Conservation (phyloP, 2,329 filamentous ascomycete species). For the Pseudogymnoascus sp. region DNA sequence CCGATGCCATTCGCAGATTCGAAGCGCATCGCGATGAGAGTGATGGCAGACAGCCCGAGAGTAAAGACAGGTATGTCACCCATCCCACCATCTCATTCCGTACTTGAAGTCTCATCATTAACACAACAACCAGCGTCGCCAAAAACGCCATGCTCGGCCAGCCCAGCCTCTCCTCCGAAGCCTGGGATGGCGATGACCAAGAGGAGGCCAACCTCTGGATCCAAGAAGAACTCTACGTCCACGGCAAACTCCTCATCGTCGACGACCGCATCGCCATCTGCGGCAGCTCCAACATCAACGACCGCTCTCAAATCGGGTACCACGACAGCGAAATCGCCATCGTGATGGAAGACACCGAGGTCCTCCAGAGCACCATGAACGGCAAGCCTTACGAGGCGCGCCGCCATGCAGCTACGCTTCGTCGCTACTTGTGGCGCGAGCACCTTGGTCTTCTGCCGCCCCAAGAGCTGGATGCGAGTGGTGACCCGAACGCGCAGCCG, state of each 20-base stretch:
- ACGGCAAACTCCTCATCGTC: constrained; percentile 81
- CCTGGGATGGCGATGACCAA: constrained; percentile 65
- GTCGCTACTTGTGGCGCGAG: constrained; percentile 80
- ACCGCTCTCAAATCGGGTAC: constrained; percentile 76
- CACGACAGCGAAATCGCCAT: constrained; percentile 90
- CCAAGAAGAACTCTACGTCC: constrained; percentile 93
- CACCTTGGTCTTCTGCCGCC: constrained; percentile 74
- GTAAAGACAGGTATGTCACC: constrained; percentile 16
- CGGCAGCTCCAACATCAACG: constrained; percentile 85
- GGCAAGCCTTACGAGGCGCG: constrained; percentile 69
- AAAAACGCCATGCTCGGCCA: constrained; percentile 74
- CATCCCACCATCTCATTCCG: not conserved
- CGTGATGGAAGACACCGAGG: constrained; percentile 75
- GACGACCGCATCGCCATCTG: constrained; percentile 82
- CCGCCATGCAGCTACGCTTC: constrained; percentile 72
- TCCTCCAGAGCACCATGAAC: constrained; percentile 65
- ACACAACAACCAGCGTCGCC: constrained; percentile 45
- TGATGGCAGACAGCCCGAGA: constrained; percentile 20
- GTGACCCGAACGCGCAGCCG: constrained; percentile 66
- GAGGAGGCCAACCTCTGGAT: constrained; percentile 82
- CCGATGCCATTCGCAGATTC: constrained; percentile 44
- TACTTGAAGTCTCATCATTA: constrained; percentile 28
- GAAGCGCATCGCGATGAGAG: constrained; percentile 37
- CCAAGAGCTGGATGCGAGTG: constrained; percentile 58
- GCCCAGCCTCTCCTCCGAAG: constrained; percentile 55